Evolutionary conservation across 495 filamentous ascomycete species (phyloP).

Genomic region (Penicillium chermesinum): DNA sequence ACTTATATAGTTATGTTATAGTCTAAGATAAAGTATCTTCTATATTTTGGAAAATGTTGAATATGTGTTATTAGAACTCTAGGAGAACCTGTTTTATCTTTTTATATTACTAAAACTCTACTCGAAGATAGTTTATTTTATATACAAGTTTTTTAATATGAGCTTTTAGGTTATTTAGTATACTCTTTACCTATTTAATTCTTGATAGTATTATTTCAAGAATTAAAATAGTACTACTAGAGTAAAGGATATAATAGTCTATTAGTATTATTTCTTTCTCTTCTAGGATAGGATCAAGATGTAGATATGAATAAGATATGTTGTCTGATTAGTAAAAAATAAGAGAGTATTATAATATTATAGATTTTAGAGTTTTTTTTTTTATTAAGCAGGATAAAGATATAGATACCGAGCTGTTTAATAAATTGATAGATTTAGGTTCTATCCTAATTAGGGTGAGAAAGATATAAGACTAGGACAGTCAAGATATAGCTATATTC

Average conservation of each 20-base stretch:
- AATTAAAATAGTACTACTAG: background rate
- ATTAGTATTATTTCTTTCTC: background rate
- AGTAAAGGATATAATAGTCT: background rate
- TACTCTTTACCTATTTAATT: background rate
- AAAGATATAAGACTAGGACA: no score
- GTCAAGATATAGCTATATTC: no score
- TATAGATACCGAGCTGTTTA: no score
- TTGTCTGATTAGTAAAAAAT: background rate
- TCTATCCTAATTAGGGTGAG: no score
- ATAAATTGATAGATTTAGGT: no score
- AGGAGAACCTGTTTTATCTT: conserved; percentile 14
- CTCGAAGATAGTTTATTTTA: conserved; percentile 15
- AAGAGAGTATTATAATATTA: background rate
- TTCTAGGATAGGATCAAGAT: background rate
- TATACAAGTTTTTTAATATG: conserved; percentile 4
- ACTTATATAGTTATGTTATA: conserved; percentile 6
- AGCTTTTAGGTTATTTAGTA: background rate
- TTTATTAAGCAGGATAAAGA: no score
- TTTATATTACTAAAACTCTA: conserved; percentile 16
- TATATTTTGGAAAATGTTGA: conserved; percentile 5
- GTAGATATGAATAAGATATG: background rate
- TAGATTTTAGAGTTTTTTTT: no score
- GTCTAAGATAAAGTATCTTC: conserved; percentile 6
- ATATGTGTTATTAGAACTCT: conserved; percentile 5
- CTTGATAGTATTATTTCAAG: background rate